phyloP scores from a whole-genome alignment of 768 basidiomycete species.

The Leccinellum albellum region DNA sequence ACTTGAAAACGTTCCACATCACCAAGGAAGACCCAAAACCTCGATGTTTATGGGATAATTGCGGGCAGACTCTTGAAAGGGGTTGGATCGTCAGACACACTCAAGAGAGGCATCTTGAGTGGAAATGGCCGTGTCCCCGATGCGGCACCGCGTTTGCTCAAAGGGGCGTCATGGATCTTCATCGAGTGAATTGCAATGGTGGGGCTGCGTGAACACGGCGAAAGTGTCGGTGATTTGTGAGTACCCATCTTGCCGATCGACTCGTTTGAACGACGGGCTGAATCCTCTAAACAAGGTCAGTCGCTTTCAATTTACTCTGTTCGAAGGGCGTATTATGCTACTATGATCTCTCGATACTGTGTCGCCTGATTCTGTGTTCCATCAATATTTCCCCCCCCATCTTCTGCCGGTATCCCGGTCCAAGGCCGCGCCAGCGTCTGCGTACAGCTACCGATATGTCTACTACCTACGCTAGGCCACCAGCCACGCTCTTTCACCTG shows the following conservation, averaged over 20 bases:
- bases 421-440: too few relatives aligned
- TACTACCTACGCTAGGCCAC: too few relatives aligned
- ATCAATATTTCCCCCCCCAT: too few relatives aligned
- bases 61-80: constrained; percentile 8
- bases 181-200: constrained; percentile 7
- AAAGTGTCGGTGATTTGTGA: constrained; percentile 1
- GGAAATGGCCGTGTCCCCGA: constrained; percentile 20
- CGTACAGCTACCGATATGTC: too few relatives aligned
- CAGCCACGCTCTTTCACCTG: too few relatives aligned
- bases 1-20: constrained; percentile 14
- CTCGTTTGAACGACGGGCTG: not conserved
- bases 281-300: too few relatives aligned
- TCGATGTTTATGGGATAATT: constrained; percentile 15
- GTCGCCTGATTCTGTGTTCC: too few relatives aligned
- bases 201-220: not conserved
- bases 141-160: constrained; percentile 19
- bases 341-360: too few relatives aligned
- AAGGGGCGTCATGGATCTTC: constrained; percentile 11
- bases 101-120: constrained; percentile 21
- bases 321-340: too few relatives aligned
- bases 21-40: not conserved
- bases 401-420: too few relatives aligned
- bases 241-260: not conserved
- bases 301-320: too few relatives aligned
- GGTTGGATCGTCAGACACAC: constrained; percentile 21